phyloP scores from a whole-genome alignment of 345 rosid genomes.

The Citrus cavaleriei region DNA sequence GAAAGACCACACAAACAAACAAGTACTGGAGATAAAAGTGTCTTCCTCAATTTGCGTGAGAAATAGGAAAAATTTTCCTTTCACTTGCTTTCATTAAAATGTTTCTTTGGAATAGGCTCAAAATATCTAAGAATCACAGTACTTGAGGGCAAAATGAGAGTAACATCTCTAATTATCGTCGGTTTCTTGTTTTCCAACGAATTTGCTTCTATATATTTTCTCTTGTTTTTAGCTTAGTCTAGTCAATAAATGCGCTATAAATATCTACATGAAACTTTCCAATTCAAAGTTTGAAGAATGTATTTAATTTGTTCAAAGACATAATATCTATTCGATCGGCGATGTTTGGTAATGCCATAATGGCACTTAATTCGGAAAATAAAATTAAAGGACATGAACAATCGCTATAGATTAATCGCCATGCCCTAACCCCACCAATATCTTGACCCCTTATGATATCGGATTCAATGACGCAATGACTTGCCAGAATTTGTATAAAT shows the following conservation, averaged over 20 bases:
- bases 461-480: background rate
- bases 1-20: too few relatives aligned
- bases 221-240: background rate
- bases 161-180: background rate
- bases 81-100: too few relatives aligned
- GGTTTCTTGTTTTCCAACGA: background rate
- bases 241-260: background rate
- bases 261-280: too few relatives aligned
- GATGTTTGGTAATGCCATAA: constrained; percentile 38
- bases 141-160: background rate
- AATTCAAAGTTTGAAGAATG: background rate
- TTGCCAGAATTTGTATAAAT: background rate
- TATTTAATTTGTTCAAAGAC: background rate
- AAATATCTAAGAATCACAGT: background rate
- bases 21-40: too few relatives aligned
- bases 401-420: background rate
- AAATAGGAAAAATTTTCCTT: too few relatives aligned
- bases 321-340: constrained; percentile 13
- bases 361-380: constrained; percentile 7
- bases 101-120: background rate
- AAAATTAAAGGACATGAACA: background rate
- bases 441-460: too few relatives aligned
- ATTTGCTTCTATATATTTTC: background rate
- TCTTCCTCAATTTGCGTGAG: too few relatives aligned
- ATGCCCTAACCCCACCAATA: background rate